These are phyloP conservation scores for Phytophthora syringae DNA, from an alignment of 352 stramenopile genomes.

Conservation along the genomic window DNA sequence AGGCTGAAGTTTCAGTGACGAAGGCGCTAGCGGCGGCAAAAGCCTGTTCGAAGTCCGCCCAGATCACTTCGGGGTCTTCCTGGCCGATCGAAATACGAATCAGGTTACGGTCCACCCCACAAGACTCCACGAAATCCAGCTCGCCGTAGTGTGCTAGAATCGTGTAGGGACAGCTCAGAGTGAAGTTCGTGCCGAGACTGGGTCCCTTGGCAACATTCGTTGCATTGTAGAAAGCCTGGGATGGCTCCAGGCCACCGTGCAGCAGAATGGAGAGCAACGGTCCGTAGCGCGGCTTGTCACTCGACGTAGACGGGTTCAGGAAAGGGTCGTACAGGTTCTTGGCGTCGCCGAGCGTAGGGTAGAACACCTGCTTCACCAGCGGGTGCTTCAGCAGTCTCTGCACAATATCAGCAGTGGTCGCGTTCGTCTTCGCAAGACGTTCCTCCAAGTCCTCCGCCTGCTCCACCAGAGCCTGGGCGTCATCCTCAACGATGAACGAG, in stretches of 20 bases:
- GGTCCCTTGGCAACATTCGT: constrained; percentile 87
- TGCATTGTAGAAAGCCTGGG: constrained; percentile 90
- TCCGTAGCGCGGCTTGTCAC: constrained; percentile 68
- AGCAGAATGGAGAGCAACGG: constrained; percentile 91
- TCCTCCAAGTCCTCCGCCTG: constrained; percentile 70
- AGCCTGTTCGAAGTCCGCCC: constrained; percentile 51
- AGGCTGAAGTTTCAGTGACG: constrained; percentile 10
- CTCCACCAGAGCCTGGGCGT: constrained; percentile 57
- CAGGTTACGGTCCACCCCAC: constrained; percentile 91
- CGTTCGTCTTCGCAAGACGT: constrained; percentile 85
- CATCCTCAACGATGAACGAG: constrained; percentile 68
- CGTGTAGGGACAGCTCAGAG: constrained; percentile 92
- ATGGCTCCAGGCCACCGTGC: constrained; percentile 63
- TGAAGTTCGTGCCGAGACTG: constrained; percentile 95
- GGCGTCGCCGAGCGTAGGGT: constrained; percentile 69
- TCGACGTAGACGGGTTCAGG: constrained; percentile 20
- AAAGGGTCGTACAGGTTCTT: constrained; percentile 76
- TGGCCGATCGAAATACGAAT: constrained; percentile 93
- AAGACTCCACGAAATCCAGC: constrained; percentile 91
- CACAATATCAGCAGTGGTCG: constrained; percentile 71
- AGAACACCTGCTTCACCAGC: constrained; percentile 87
- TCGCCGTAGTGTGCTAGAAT: constrained; percentile 94
- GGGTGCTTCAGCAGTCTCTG: constrained; percentile 73
- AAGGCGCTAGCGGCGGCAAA: constrained; percentile 31
- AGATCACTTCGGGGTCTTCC: constrained; percentile 84